These are phyloP conservation scores for Nakaseomyces delphensis DNA, from an alignment of 1,139 yeast species.

Conservation along the genomic window DNA sequence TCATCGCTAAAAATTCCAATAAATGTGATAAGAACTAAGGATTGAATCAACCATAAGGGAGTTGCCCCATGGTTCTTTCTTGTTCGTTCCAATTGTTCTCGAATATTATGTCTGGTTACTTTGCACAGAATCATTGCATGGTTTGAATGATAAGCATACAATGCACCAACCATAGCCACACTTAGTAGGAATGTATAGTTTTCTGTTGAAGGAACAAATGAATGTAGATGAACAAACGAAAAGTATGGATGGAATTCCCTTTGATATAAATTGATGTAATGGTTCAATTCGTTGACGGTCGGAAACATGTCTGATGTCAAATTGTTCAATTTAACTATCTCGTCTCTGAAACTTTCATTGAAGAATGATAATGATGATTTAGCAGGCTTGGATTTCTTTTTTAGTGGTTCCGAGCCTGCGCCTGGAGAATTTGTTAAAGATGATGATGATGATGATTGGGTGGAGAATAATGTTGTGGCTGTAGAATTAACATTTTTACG, in stretches of 20 bases:
- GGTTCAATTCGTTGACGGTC: constrained; percentile 61
- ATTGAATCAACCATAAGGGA: constrained; percentile 84
- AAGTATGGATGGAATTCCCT: constrained; percentile 70
- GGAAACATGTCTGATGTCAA: constrained; percentile 57
- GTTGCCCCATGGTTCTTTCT: constrained; percentile 51
- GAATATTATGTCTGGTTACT: constrained; percentile 68
- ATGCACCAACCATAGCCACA: constrained; percentile 84
- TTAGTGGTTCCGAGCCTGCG: background rate
- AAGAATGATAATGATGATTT: constrained; percentile 33
- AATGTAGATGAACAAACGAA: constrained; percentile 73
- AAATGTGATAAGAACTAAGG: constrained; percentile 70
- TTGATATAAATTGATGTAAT: constrained; percentile 61
- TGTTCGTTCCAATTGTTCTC: constrained; percentile 60
- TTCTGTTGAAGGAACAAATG: constrained; percentile 49
- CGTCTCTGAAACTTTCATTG: constrained; percentile 42
- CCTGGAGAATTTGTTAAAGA: constrained; percentile 15
- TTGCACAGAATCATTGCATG: constrained; percentile 72
- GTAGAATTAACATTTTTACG: constrained; percentile 32
- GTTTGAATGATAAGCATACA: constrained; percentile 71
- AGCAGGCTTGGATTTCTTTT: constrained; percentile 1
- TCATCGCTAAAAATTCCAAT: constrained; percentile 79
- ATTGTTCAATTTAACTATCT: constrained; percentile 45
- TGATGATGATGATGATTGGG: constrained; percentile 14
- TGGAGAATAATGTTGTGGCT: constrained; percentile 13
- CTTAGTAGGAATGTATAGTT: constrained; percentile 71